A percentile compares a stretch with the other conserved stretches of the same genome.
Evolutionary conservation across 805 yeast species (phyloP).

Genomic region (Candida krabiensis): DNA sequence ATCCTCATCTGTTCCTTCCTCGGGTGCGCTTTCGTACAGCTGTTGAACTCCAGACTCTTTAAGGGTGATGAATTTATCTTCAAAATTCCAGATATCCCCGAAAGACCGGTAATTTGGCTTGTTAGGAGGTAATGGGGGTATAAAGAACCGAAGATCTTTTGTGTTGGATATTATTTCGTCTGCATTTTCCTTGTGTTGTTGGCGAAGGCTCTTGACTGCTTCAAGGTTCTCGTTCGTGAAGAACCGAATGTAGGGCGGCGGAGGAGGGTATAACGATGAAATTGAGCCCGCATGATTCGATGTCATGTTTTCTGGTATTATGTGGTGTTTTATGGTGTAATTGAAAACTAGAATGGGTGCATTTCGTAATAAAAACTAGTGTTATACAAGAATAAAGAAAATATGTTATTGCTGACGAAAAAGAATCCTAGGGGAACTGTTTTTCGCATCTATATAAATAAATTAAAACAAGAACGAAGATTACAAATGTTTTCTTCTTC

Average conservation of each 20-base stretch:
- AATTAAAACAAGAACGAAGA: too few relatives aligned
- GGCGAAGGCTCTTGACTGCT: conserved; percentile 34
- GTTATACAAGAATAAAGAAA: too few relatives aligned
- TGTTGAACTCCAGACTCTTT: conserved; percentile 77
- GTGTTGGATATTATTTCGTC: conserved; percentile 23
- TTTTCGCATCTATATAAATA: too few relatives aligned
- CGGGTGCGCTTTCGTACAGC: conserved; percentile 46
- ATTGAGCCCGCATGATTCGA: conserved; percentile 25
- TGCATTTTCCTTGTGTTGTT: conserved; percentile 22
- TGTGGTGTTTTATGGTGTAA: conserved; percentile 3
- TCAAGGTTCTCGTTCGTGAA: conserved; percentile 71
- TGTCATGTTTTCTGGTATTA: conserved; percentile 8
- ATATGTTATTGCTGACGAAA: too few relatives aligned
- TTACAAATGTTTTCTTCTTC: too few relatives aligned
- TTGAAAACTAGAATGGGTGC: neutral
- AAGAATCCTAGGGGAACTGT: too few relatives aligned
- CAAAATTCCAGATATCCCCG: conserved; percentile 86
- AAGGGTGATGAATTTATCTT: conserved; percentile 74
- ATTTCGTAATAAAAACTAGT: too few relatives aligned
- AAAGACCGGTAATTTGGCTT: conserved; percentile 75
- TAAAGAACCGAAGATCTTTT: conserved; percentile 50
- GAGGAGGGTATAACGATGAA: conserved; percentile 89
- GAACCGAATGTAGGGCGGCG: conserved; percentile 77
- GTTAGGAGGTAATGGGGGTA: conserved; percentile 67
- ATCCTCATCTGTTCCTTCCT: conserved; percentile 28